Evolutionary conservation across 108 stramenopile species (phyloP).

Genomic region (Pseudonitzschia delicatissima): DNA sequence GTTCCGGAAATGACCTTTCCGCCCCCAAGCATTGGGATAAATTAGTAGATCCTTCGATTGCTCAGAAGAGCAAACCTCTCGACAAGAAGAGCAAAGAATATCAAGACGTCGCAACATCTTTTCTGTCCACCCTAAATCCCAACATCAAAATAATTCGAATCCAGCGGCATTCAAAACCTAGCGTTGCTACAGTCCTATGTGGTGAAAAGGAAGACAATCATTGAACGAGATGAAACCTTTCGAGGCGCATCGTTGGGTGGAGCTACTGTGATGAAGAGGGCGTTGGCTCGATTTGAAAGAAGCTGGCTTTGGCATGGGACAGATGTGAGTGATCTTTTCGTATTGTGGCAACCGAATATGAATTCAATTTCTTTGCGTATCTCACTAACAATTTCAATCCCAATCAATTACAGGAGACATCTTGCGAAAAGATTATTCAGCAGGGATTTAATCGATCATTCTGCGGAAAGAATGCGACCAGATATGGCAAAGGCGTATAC

Average conservation of each 20-base stretch:
- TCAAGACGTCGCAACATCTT: not conserved
- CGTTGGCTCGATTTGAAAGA: slow-evolving; percentile 16
- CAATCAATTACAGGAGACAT: not conserved
- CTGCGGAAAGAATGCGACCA: slow-evolving; percentile 26
- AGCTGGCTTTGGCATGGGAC: slow-evolving; percentile 26
- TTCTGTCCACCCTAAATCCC: not conserved
- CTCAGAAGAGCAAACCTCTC: not conserved
- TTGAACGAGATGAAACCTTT: not conserved
- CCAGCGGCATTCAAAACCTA: slow-evolving; percentile 21
- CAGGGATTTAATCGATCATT: slow-evolving; percentile 28
- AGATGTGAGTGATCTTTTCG: not conserved
- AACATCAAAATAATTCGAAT: slow-evolving; percentile 1
- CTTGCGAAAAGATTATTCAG: slow-evolving; percentile 17
- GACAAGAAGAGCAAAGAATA: not conserved
- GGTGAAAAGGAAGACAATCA: slow-evolving; percentile 17
- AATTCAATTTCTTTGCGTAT: not conserved
- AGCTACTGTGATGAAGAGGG: not conserved
- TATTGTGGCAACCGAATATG: not conserved
- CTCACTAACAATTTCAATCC: not conserved
- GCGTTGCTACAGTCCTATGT: slow-evolving; percentile 15
- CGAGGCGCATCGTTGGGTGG: too few species aligned
- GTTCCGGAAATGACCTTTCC: not conserved
- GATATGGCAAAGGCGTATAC: slow-evolving; percentile 26
- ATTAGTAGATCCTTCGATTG: slow-evolving; percentile 12
- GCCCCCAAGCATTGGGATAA: slow-evolving; percentile 10